Conservation (phyloP, 345 rosid species). For the Passiflora organensis region DNA sequence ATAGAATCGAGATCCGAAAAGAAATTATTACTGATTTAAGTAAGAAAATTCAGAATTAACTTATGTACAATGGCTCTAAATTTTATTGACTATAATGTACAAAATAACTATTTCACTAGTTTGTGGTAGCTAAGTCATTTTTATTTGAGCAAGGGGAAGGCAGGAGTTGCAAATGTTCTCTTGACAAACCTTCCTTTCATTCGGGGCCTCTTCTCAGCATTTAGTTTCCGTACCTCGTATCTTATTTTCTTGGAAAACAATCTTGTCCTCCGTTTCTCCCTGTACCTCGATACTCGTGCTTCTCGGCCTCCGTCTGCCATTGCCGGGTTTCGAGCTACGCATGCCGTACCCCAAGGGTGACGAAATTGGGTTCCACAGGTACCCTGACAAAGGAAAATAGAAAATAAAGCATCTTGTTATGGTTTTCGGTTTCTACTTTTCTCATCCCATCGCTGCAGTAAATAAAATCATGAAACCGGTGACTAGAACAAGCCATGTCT, state of each 20-base stretch:
- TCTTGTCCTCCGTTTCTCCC: slow-evolving; percentile 84
- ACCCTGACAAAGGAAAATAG: slow-evolving; percentile 18
- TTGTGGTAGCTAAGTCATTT: not conserved
- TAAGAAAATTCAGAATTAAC: too few relatives aligned
- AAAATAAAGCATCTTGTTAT: too few relatives aligned
- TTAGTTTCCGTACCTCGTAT: slow-evolving; percentile 85
- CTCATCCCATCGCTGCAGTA: too few relatives aligned
- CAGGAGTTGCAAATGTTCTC: slow-evolving; percentile 37
- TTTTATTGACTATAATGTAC: too few relatives aligned
- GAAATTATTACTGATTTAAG: too few relatives aligned
- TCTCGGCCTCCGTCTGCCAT: slow-evolving; percentile 62
- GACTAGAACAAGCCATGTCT: too few relatives aligned
- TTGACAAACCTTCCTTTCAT: slow-evolving; percentile 98
- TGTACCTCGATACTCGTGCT: slow-evolving; percentile 78
- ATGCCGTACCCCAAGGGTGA: slow-evolving; percentile 8
- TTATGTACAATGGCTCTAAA: too few relatives aligned
- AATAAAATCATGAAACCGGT: too few relatives aligned
- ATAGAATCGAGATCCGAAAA: too few relatives aligned
- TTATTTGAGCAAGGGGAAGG: slow-evolving; percentile 24
- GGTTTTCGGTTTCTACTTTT: too few relatives aligned
- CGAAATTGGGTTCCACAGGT: slow-evolving; percentile 23
- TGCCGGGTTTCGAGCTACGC: slow-evolving; percentile 15
- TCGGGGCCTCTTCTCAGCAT: slow-evolving; percentile 95
- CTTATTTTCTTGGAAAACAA: slow-evolving; percentile 92
- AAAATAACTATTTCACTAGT: not conserved